A percentile compares a stretch with the other conserved stretches of the same genome.
These are phyloP conservation scores for Rhizopus arrhizus DNA, from an alignment of 371 early-diverging fungal genomes.

Conservation along the genomic window DNA sequence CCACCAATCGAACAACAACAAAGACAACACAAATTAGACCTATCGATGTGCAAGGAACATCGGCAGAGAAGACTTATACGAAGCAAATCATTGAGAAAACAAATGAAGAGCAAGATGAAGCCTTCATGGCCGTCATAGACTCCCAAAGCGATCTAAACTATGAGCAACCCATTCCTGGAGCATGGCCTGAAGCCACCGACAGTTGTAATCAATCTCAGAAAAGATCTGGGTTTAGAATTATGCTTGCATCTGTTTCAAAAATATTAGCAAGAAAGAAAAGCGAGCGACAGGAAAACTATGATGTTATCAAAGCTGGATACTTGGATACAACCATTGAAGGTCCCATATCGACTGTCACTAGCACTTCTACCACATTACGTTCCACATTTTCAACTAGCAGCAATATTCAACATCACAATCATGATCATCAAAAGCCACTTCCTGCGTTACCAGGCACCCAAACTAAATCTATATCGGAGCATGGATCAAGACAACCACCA, in stretches of 20 bases:
- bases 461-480: not conserved
- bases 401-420: conserved; percentile 8
- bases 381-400: conserved; percentile 18
- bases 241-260: conserved; percentile 58
- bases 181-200: not conserved
- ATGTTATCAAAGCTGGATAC: conserved; percentile 6
- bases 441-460: not conserved
- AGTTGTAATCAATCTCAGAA: not conserved
- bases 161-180: not conserved
- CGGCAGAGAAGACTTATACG: conserved; percentile 10
- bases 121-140: conserved; percentile 44
- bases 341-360: conserved; percentile 30
- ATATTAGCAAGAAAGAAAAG: conserved; percentile 49
- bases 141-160: not conserved
- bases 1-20: conserved; percentile 36
- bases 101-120: conserved; percentile 39
- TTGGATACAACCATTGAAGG: conserved; percentile 19
- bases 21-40: conserved; percentile 45
- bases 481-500: conserved; percentile 7
- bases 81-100: conserved; percentile 41
- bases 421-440: not conserved
- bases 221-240: conserved; percentile 29
- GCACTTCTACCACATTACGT: conserved; percentile 30
- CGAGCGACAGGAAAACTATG: conserved; percentile 38
- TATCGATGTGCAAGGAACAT: conserved; percentile 25